phyloP scores from a whole-genome alignment of 495 filamentous ascomycete genomes.

The Cercophora scortea region DNA sequence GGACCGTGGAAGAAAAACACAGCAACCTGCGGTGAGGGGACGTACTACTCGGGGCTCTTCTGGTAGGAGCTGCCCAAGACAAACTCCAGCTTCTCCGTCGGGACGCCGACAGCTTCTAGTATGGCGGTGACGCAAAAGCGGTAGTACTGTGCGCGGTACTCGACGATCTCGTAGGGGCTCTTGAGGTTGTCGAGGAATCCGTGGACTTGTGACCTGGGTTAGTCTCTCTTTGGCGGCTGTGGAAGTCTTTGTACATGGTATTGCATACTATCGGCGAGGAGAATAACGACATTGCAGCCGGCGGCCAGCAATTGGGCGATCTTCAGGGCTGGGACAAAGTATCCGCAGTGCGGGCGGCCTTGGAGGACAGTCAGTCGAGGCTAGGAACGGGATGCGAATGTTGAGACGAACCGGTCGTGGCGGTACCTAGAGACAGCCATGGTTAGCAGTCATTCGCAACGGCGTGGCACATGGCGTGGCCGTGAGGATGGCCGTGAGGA shows the following conservation, averaged over 20 bases:
- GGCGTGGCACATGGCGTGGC: no score
- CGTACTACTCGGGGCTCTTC: conserved; percentile 48
- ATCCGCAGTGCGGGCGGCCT: conserved; percentile 40
- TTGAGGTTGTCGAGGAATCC: conserved; percentile 79
- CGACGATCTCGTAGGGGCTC: conserved; percentile 81
- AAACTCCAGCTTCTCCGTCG: conserved; percentile 73
- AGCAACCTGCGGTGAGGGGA: background rate
- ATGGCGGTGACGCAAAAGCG: conserved; percentile 54
- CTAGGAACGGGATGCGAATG: conserved; percentile 26
- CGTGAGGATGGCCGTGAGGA: no score
- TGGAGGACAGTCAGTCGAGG: background rate
- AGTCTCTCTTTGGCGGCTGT: background rate
- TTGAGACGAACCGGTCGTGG: conserved; percentile 74
- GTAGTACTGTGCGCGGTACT: conserved; percentile 69
- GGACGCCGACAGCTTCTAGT: conserved; percentile 62
- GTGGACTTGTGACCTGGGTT: conserved; percentile 29
- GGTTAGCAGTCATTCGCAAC: background rate
- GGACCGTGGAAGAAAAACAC: background rate
- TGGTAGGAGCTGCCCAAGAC: conserved; percentile 85
- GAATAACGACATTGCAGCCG: conserved; percentile 71
- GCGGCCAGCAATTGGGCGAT: conserved; percentile 82
- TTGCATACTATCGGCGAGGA: conserved; percentile 59
- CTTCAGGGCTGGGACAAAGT: conserved; percentile 81
- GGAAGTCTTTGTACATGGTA: background rate
- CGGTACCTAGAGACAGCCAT: conserved; percentile 47